Evolutionary conservation across 176 grass and related monocot genomes (phyloP), one percentile per base, ranked within the genome.

Genomic region (Guadua angustifolia): DNA sequence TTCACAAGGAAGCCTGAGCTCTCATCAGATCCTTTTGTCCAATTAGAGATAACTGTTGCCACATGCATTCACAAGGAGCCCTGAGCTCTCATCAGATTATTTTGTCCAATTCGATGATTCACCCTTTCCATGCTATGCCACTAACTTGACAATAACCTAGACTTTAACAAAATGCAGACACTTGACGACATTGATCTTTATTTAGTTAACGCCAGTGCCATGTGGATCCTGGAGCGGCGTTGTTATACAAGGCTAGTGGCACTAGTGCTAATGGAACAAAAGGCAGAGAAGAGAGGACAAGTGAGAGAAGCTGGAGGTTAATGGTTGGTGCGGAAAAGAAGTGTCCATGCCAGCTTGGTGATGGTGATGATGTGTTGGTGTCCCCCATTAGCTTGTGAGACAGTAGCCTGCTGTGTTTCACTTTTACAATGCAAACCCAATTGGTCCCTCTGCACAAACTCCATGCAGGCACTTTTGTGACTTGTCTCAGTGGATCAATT

Each of bases 371-470:
- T 51, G 64, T 71, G 17, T 13, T 11, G 26, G 43, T n/a, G 43
- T 60, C 44, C 79, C 52, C 59, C 59, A 19, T 36, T 36, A 29
- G 35, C 35, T 36, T 36, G 35, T 36, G 60, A 24, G 43, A 44
- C 69, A 50, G 69, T 52, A 52, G 26, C 55, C 66, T n/a, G 6
- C 57, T n/a, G 76, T 40, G 14, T 62, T 36, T 56, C 52, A 39
- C 26, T 68, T 56, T 69, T 40, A 66, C 36, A 14, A 21, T 67
- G 25, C 69, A 50, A 14, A 19, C 0, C 58, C 75, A 35, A 39
- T 80, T 62, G 82, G 58, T 12, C 88, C 86, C 86, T 69, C 51
- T 74, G 39, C 77, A 62, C 47, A 87, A 90, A 82, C 80, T 83
- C 57, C 86, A 62, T 79, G 78, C 77, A 79, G 36, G 45, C 57